These are phyloP conservation scores for Colletotrichum simmondsii DNA, from an alignment of 2,329 filamentous ascomycete species.

Conservation along the genomic window DNA sequence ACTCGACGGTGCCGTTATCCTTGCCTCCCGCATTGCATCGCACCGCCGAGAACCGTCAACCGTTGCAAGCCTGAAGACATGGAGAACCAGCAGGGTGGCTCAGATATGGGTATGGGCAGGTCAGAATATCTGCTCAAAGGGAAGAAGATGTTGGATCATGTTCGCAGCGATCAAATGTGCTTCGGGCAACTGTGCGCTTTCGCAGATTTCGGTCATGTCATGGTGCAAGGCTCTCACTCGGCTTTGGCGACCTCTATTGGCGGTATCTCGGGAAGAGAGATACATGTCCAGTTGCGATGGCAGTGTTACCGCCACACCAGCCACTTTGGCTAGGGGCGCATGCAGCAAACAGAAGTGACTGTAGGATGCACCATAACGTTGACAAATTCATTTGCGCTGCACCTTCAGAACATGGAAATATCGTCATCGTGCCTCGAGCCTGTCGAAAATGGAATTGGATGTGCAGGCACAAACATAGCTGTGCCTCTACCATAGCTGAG, in stretches of 20 bases:
- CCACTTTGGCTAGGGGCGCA: not conserved
- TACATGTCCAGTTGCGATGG: not conserved
- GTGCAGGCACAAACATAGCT: not conserved
- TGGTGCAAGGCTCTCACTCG: not conserved
- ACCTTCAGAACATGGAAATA: not conserved
- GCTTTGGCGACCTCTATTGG: not conserved
- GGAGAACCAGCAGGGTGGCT: slow-evolving; percentile 11
- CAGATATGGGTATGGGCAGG: not conserved
- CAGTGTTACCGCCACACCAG: not conserved
- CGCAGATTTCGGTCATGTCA: not conserved
- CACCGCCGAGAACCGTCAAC: slow-evolving; percentile 28
- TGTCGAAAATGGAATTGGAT: not conserved
- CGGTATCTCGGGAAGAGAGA: not conserved
- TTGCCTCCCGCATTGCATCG: slow-evolving; percentile 34
- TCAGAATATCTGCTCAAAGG: not conserved
- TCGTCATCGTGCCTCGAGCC: not conserved
- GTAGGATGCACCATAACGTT: not conserved
- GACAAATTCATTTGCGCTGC: not conserved
- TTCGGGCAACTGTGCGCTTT: not conserved
- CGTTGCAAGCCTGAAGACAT: slow-evolving; percentile 22
- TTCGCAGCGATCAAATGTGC: not conserved
- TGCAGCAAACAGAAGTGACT: not conserved
- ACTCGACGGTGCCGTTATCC: slow-evolving; percentile 31
- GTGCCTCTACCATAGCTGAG: not conserved
- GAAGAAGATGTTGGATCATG: not conserved